These are phyloP conservation scores for Rosa hybrid DNA, from an alignment of 331 rosid genomes.

Conservation along the genomic window DNA sequence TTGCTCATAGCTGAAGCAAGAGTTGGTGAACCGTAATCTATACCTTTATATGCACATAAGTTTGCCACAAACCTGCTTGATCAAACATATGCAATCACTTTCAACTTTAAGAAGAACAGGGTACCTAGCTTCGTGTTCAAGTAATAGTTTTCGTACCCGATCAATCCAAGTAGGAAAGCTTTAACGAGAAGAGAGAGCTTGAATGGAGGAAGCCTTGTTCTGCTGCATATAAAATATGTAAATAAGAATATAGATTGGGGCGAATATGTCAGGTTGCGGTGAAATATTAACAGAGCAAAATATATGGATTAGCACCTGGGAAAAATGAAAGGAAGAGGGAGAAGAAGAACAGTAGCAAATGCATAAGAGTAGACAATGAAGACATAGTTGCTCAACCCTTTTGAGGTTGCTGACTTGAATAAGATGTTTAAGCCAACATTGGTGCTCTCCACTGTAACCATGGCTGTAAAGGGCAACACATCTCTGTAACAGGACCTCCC, in stretches of 20 bases:
- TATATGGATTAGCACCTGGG: slow-evolving; percentile 2
- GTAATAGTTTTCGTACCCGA: slow-evolving; percentile 45
- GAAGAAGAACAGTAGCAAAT: slow-evolving; percentile 21
- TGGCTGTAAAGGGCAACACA: slow-evolving; percentile 31
- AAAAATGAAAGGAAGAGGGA: slow-evolving; percentile 26
- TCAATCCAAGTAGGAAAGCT: slow-evolving; percentile 42
- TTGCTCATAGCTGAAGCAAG: slow-evolving; percentile 44
- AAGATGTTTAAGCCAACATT: slow-evolving; percentile 43
- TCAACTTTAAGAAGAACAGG: neutral
- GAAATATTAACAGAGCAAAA: neutral
- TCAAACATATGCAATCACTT: neutral
- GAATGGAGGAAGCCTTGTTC: slow-evolving; percentile 51
- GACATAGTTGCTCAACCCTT: slow-evolving; percentile 34
- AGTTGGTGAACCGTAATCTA: slow-evolving; percentile 45
- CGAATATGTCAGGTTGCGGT: neutral
- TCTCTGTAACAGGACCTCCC: slow-evolving; percentile 15
- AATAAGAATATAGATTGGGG: neutral
- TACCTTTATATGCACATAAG: slow-evolving; percentile 40
- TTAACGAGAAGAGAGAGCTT: slow-evolving; percentile 40
- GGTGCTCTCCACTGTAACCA: slow-evolving; percentile 44
- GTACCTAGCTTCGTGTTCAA: neutral
- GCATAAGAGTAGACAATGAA: slow-evolving; percentile 25
- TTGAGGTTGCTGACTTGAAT: slow-evolving; percentile 45
- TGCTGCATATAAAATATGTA: slow-evolving; percentile 12
- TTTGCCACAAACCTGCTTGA: slow-evolving; percentile 33